Percentiles rank a stretch among this genome's conserved stretches.
phyloP scores from a whole-genome alignment of 1,139 yeast species.

The Geotrichum aggregatum region DNA sequence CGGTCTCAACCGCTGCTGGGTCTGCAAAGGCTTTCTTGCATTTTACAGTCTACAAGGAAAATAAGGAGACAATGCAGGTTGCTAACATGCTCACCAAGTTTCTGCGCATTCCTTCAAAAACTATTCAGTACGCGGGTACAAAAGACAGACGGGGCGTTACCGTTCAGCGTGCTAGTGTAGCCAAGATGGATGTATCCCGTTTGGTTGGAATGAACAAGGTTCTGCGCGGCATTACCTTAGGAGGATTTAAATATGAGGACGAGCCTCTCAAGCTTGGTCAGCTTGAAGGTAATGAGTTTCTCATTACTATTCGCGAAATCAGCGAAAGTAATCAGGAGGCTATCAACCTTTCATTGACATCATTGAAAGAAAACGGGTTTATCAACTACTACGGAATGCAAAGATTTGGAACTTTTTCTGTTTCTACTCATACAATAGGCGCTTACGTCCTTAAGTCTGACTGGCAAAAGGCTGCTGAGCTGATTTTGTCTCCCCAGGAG shows the following conservation, averaged over 20 bases:
- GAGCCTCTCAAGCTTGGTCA: slow-evolving; percentile 70
- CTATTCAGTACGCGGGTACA: slow-evolving; percentile 84
- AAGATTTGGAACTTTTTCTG: slow-evolving; percentile 91
- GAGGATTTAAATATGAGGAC: slow-evolving; percentile 70
- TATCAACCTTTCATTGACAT: slow-evolving; percentile 51
- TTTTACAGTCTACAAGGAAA: slow-evolving; percentile 83
- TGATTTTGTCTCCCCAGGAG: slow-evolving; percentile 80
- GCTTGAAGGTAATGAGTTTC: slow-evolving; percentile 79
- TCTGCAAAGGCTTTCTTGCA: slow-evolving; percentile 57
- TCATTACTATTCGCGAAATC: slow-evolving; percentile 76
- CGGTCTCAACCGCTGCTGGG: slow-evolving; percentile 21
- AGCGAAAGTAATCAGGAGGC: slow-evolving; percentile 42
- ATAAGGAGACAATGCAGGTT: slow-evolving; percentile 96
- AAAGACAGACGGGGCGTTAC: slow-evolving; percentile 96
- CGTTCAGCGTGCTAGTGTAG: slow-evolving; percentile 73
- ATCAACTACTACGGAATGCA: slow-evolving; percentile 96
- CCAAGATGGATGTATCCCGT: slow-evolving; percentile 71
- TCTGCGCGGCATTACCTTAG: slow-evolving; percentile 67
- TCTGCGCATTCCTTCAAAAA: slow-evolving; percentile 65
- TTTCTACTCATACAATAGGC: slow-evolving; percentile 87
- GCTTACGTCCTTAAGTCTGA: slow-evolving; percentile 62
- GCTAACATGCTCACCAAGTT: slow-evolving; percentile 70
- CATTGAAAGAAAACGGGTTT: slow-evolving; percentile 67
- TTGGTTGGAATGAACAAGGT: slow-evolving; percentile 71
- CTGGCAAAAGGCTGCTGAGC: slow-evolving; percentile 75